Evolutionary conservation across 164 flowering plant genomes (phyloP).

Genomic region (Amborella trichopoda): DNA sequence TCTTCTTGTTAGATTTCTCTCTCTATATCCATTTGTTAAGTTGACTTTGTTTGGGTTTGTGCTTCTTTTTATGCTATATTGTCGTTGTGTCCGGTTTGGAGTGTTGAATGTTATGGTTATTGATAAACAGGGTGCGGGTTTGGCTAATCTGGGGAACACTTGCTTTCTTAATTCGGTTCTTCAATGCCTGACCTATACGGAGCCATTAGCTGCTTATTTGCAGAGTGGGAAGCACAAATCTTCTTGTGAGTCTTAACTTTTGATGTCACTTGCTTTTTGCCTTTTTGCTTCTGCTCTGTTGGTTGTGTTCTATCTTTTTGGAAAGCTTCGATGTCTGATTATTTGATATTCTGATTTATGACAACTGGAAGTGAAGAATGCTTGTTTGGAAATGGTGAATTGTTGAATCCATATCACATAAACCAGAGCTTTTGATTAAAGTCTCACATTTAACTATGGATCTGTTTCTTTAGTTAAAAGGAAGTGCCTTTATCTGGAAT

Average conservation of each 20-base stretch:
- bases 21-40: neutral
- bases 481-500: too few relatives aligned
- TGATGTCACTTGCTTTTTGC: too few relatives aligned
- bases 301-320: too few relatives aligned
- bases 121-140: conserved; percentile 95
- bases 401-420: too few relatives aligned
- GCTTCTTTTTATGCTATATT: neutral
- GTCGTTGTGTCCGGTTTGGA: neutral
- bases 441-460: too few relatives aligned
- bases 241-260: conserved; percentile 79
- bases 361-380: too few relatives aligned
- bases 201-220: conserved; percentile 87
- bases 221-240: conserved; percentile 86
- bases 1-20: neutral
- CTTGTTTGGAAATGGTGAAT: too few relatives aligned
- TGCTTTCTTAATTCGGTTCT: conserved; percentile 96
- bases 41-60: neutral
- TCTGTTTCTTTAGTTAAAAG: too few relatives aligned
- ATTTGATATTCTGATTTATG: too few relatives aligned
- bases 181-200: conserved; percentile 93
- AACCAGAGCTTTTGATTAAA: too few relatives aligned
- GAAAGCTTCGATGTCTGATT: too few relatives aligned
- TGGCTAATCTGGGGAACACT: conserved; percentile 89
- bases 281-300: too few relatives aligned
- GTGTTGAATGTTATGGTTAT: conserved; percentile 8